Evolutionary conservation across 257 asterid species (phyloP), one percentile per base, ranked within the genome.

Genomic region (Capsicum rhomboideum): DNA sequence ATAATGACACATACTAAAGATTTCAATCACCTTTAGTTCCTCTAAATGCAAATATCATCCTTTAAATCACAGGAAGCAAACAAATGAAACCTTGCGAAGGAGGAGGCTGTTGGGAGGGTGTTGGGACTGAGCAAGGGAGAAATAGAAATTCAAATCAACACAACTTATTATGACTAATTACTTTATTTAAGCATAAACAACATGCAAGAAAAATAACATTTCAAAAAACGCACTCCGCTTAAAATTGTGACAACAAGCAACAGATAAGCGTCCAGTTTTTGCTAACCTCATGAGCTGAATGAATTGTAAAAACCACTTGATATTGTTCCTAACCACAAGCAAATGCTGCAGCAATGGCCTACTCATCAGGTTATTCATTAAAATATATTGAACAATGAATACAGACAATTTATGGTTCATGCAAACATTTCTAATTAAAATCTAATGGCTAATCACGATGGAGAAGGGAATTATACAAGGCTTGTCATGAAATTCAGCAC

Each of bases 281-380:
- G 17, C 88, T 54, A 61, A 95, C 99, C 97, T 92, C 88, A 71
- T 94, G 97, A 14, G 93, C 94, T 17, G 97, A 92, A 89, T 95
- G 99, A 58, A 97, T 95, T 17, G 93, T 85, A 69, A 95, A 92
- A 66, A 90, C 83, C 50, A 95, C 97, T 21, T 90, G 80, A 79
- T 93, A 92, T 46, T 91, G 92, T 81, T 74, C 55, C 90, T 88
- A 93, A 80, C 93, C 97, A 74, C 91, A 82, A 82, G 97, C 97
- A 84, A 94, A 94, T 10, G 99, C 97, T 56, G 93, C 92, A 63
- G 99, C 98, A 86, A 95, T 81, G 49, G 99, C 98, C 99, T 95
- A 85, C n/a, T 49, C 64, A 88, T n/a, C 40, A 81, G 40, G 52
- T 40, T 26, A n/a, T 44, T 26, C 6, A 78, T 61, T 42, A 7